Conservation (phyloP, 192 early-diverging fungal genomes). For the Lunasporangiospora selenospora region DNA sequence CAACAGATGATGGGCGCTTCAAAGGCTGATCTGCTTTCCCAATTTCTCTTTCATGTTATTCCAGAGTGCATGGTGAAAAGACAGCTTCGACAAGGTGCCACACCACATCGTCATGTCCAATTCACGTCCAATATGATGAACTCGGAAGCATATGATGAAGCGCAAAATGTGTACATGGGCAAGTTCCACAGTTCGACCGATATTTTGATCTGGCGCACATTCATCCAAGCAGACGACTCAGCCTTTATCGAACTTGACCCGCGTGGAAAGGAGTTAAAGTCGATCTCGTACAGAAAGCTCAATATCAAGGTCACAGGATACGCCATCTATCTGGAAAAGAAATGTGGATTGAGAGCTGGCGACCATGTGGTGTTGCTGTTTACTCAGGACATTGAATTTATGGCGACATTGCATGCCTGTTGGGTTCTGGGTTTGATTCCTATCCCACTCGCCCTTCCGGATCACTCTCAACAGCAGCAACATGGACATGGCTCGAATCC, state of each 20-base stretch:
- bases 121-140: slow-evolving; percentile 25
- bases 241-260: slow-evolving; percentile 65
- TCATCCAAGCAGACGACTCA: slow-evolving; percentile 62
- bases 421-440: slow-evolving; percentile 74
- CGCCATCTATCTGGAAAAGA: slow-evolving; percentile 67
- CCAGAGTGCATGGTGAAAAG: slow-evolving; percentile 36
- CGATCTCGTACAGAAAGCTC: slow-evolving; percentile 70
- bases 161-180: slow-evolving; percentile 61
- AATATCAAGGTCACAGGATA: slow-evolving; percentile 63
- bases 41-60: not conserved
- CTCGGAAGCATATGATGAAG: slow-evolving; percentile 63
- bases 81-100: slow-evolving; percentile 21
- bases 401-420: slow-evolving; percentile 78
- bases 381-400: slow-evolving; percentile 62
- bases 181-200: slow-evolving; percentile 72
- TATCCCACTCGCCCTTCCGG: slow-evolving; percentile 71
- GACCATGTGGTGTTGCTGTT: slow-evolving; percentile 68
- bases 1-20: no score
- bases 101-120: slow-evolving; percentile 26
- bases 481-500: not conserved
- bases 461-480: slow-evolving; percentile 24
- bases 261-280: slow-evolving; percentile 56
- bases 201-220: slow-evolving; percentile 71
- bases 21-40: not conserved
- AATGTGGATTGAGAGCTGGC: slow-evolving; percentile 58